Percentiles rank a stretch among this genome's conserved stretches.
phyloP scores from a whole-genome alignment of 805 yeast genomes.

The Teunomyces gatunensis region DNA sequence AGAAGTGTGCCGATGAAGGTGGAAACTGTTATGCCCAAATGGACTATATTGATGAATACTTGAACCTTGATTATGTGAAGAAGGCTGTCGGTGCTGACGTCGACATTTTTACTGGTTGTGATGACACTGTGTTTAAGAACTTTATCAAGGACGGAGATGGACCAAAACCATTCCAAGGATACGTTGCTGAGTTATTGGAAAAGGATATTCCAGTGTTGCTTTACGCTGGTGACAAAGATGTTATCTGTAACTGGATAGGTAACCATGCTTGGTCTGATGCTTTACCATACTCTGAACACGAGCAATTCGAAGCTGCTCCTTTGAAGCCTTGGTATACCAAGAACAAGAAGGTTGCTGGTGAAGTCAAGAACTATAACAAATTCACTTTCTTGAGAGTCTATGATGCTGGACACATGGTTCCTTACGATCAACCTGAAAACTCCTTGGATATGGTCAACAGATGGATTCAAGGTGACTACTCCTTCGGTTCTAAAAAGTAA shows the following conservation, averaged over 20 bases:
- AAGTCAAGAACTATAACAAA: slow-evolving; percentile 66
- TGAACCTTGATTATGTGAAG: slow-evolving; percentile 54
- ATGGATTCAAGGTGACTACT: slow-evolving; percentile 74
- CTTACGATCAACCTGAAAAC: slow-evolving; percentile 79
- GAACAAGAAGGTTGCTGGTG: slow-evolving; percentile 49
- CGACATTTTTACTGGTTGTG: slow-evolving; percentile 46
- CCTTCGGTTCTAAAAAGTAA: slow-evolving; percentile 6
- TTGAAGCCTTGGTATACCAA: slow-evolving; percentile 18
- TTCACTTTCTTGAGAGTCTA: slow-evolving; percentile 81
- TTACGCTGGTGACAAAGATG: slow-evolving; percentile 47
- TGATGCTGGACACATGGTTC: slow-evolving; percentile 97
- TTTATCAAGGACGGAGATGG: slow-evolving; percentile 62
- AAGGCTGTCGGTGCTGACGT: slow-evolving; percentile 56
- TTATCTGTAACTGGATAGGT: slow-evolving; percentile 46
- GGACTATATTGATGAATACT: slow-evolving; percentile 48
- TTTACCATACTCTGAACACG: slow-evolving; percentile 19
- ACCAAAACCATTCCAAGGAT: slow-evolving; percentile 69
- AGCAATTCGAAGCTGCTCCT: slow-evolving; percentile 14
- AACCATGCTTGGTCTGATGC: slow-evolving; percentile 37
- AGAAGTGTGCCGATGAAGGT: slow-evolving; percentile 45
- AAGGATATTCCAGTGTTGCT: slow-evolving; percentile 38
- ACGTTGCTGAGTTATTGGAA: slow-evolving; percentile 43
- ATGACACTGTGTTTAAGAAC: slow-evolving; percentile 48
- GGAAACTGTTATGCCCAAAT: slow-evolving; percentile 53
- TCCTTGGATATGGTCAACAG: slow-evolving; percentile 79